A percentile compares a stretch with the other conserved stretches of the same genome.
These are phyloP conservation scores for Posidonia australis DNA, from an alignment of 106 monocot genomes.

Conservation along the genomic window DNA sequence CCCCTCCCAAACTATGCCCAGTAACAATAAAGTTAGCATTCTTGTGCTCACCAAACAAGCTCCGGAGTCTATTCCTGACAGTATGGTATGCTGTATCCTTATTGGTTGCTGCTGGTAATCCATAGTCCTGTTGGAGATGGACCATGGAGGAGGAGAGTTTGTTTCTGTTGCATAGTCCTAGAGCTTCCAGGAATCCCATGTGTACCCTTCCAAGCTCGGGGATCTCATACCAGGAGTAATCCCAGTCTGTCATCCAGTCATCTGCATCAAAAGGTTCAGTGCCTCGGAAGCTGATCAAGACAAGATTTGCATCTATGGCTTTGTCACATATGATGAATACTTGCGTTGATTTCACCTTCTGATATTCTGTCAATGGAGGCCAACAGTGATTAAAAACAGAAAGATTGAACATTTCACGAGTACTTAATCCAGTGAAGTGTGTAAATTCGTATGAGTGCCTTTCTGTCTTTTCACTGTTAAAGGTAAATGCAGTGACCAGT, in stretches of 20 bases:
- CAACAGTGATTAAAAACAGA: not conserved
- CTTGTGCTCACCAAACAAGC: constrained; percentile 16
- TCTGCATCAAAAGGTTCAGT: constrained; percentile 38
- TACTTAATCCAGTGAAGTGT: too few species aligned
- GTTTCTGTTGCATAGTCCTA: constrained; percentile 16
- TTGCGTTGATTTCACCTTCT: constrained; percentile 37
- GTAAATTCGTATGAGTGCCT: too few species aligned
- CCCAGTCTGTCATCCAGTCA: constrained; percentile 47
- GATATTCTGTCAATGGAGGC: constrained; percentile 22
- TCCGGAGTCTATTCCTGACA: constrained; percentile 20
- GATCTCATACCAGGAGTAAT: constrained; percentile 52
- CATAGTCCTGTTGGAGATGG: not conserved
- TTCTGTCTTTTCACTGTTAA: too few species aligned
- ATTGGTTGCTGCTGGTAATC: not conserved
- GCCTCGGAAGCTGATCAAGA: constrained; percentile 44
- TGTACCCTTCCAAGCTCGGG: constrained; percentile 36
- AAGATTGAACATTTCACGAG: too few species aligned
- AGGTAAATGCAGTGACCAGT: too few species aligned
- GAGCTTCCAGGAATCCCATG: constrained; percentile 43
- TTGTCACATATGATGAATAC: constrained; percentile 51
- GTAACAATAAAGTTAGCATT: constrained; percentile 41
- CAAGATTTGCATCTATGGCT: constrained; percentile 16
- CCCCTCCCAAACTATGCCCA: constrained; percentile 57
- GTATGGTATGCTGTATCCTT: constrained; percentile 31
- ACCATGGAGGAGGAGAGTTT: not conserved